These are phyloP conservation scores for Cystofilobasidium bisporidii DNA, from an alignment of 768 basidiomycete genomes.

Conservation along the genomic window DNA sequence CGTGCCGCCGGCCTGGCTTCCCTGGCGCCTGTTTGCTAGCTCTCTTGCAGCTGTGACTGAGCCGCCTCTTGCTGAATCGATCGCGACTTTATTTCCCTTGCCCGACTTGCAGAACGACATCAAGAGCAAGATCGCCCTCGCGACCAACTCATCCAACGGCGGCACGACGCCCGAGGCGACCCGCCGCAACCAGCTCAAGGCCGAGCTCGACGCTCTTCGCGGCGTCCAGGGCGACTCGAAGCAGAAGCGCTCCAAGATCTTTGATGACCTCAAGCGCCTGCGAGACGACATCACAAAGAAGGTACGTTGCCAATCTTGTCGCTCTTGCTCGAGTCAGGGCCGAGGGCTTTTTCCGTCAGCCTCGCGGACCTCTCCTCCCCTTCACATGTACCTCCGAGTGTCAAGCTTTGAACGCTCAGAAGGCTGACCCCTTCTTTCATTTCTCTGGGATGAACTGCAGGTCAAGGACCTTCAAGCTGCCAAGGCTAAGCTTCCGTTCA, in stretches of 20 bases:
- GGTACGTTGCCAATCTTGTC: no score
- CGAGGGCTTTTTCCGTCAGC: neutral
- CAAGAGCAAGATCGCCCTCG: slow-evolving; percentile 59
- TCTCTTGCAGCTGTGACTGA: neutral
- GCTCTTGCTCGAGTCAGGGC: no score
- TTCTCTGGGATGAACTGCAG: no score
- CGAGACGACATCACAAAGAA: slow-evolving; percentile 75
- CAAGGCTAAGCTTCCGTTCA: slow-evolving; percentile 66
- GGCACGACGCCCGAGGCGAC: slow-evolving; percentile 62
- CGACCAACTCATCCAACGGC: slow-evolving; percentile 39
- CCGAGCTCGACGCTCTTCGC: slow-evolving; percentile 71
- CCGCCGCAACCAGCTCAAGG: slow-evolving; percentile 57
- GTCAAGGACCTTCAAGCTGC: slow-evolving; percentile 77
- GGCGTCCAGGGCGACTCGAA: slow-evolving; percentile 70
- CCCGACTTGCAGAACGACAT: slow-evolving; percentile 49
- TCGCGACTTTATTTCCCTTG: no score
- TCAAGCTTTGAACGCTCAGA: no score
- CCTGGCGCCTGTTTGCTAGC: neutral
- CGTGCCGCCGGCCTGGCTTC: neutral
- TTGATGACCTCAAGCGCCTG: slow-evolving; percentile 67
- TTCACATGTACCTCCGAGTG: no score
- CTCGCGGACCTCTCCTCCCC: slow-evolving; percentile 3
- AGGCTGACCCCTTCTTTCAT: slow-evolving; percentile 9
- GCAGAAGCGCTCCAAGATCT: slow-evolving; percentile 47
- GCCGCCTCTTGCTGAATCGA: neutral